Conservation (phyloP, 2,329 filamentous ascomycete species). For the Rosellinia necatrix region DNA sequence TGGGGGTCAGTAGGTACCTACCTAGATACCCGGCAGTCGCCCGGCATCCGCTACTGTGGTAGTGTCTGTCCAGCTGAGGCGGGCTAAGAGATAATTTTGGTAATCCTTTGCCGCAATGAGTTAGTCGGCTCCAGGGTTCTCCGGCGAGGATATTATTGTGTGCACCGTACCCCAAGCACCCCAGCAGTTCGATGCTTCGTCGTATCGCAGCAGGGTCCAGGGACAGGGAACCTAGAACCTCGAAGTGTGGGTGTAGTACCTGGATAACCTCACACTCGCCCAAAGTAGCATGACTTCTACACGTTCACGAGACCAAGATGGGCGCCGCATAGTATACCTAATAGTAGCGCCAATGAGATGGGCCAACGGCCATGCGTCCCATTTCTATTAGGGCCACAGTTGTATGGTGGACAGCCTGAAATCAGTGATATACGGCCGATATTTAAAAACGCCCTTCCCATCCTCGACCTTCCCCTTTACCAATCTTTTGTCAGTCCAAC, state of each 20-base stretch:
- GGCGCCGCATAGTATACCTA: not conserved
- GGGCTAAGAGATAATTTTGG: too few relatives aligned
- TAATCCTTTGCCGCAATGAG: too few relatives aligned
- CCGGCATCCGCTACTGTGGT: too few relatives aligned
- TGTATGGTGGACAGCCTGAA: not conserved
- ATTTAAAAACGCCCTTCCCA: not conserved
- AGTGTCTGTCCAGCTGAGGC: too few relatives aligned
- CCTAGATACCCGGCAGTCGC: too few relatives aligned
- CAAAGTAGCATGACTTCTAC: slow-evolving; percentile 16
- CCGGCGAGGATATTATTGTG: too few relatives aligned
- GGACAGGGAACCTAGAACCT: not conserved
- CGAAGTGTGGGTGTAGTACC: not conserved
- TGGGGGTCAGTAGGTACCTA: too few relatives aligned
- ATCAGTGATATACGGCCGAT: too few relatives aligned
- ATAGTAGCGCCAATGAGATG: not conserved
- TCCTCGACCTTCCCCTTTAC: not conserved
- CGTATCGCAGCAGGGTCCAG: not conserved
- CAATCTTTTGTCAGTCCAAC: too few relatives aligned
- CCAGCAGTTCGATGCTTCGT: too few relatives aligned
- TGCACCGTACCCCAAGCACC: too few relatives aligned
- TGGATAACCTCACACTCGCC: not conserved
- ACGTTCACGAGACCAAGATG: not conserved
- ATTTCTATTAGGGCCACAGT: not conserved
- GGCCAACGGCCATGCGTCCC: not conserved
- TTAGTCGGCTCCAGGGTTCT: too few relatives aligned